phyloP scores from a whole-genome alignment of 371 early-diverging fungal genomes.

The Sporodiniella umbellata region DNA sequence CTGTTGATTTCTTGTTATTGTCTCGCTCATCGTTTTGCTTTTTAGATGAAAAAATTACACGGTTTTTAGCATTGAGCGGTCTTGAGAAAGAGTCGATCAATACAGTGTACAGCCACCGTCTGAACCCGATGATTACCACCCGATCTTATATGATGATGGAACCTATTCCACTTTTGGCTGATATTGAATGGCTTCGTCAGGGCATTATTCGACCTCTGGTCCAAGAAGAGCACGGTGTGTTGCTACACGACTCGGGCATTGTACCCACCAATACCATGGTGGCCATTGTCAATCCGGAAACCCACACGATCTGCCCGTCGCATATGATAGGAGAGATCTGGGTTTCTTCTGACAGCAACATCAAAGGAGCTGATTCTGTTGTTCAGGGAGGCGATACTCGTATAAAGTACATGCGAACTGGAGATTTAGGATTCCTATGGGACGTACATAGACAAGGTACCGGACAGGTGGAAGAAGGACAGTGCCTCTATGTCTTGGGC shows the following conservation, averaged over 20 bases:
- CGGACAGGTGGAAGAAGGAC: conserved; percentile 54
- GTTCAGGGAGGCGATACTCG: conserved; percentile 53
- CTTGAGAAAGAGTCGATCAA: conserved; percentile 62
- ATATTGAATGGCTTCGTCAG: conserved; percentile 58
- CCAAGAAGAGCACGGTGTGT: conserved; percentile 51
- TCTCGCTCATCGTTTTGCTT: no score
- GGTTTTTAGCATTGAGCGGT: conserved; percentile 53
- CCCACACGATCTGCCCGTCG: conserved; percentile 54
- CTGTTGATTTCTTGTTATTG: no score
- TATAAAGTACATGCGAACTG: conserved; percentile 71
- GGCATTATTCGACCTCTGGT: conserved; percentile 56
- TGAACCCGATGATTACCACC: conserved; percentile 75
- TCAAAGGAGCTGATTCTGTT: conserved; percentile 34
- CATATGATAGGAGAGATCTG: conserved; percentile 83
- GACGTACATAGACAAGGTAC: conserved; percentile 27
- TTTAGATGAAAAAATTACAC: conserved; percentile 33
- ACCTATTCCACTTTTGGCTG: conserved; percentile 60
- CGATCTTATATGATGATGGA: conserved; percentile 72
- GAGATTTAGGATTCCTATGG: conserved; percentile 81
- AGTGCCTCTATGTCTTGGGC: conserved; percentile 73
- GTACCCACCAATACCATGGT: conserved; percentile 73
- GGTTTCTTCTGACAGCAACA: conserved; percentile 71
- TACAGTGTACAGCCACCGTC: conserved; percentile 64
- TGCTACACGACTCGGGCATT: conserved; percentile 78
- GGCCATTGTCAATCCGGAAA: conserved; percentile 78